Conservation (phyloP, 345 rosid species). For the thale cress (Arabidopsis thaliana) region TAIR10.1 NC_003070.9:528001-528500, state of each 20-base stretch:
- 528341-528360: background rate
- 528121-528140: constrained; percentile 62
- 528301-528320: constrained; percentile 51
- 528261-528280: constrained; percentile 72
- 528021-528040: constrained; percentile 85
- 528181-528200: constrained; percentile 66
- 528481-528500: constrained; percentile 69
- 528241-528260: constrained; percentile 65
- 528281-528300: constrained; percentile 66
- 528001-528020: constrained; percentile 64
- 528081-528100: constrained; percentile 63
- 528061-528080: constrained; percentile 74
- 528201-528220: constrained; percentile 78
- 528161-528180: constrained; percentile 74
- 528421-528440: constrained; percentile 76
- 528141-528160: constrained; percentile 80
- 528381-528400: constrained; percentile 59
- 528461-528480: constrained; percentile 74
- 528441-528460: constrained; percentile 79
- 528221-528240: constrained; percentile 53
- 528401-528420: constrained; percentile 79
- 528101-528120: constrained; percentile 68
- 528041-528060: constrained; percentile 71
- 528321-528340: background rate
- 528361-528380: background rate